These are phyloP conservation scores for Metschnikowia lunata DNA, from an alignment of 805 yeast species.

Conservation along the genomic window DNA sequence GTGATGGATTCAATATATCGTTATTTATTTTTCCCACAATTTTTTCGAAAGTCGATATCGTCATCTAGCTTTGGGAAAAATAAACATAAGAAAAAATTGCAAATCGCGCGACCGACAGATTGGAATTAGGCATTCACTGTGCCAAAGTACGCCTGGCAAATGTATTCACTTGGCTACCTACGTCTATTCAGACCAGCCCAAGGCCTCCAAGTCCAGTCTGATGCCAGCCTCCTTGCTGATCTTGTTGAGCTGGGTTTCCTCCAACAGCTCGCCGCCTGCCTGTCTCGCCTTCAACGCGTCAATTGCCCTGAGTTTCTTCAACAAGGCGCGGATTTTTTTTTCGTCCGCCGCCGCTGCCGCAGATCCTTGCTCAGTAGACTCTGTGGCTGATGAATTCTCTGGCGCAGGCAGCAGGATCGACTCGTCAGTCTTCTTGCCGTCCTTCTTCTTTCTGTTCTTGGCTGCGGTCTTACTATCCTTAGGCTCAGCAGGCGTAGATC, in stretches of 20 bases:
- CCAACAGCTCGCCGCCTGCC: constrained; percentile 77
- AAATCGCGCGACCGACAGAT: too few relatives aligned
- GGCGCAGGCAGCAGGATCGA: constrained; percentile 2
- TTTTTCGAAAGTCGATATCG: too few relatives aligned
- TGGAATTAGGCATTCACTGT: too few relatives aligned
- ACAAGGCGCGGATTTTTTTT: constrained; percentile 81
- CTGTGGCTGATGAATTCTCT: neutral
- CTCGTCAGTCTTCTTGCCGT: constrained; percentile 41
- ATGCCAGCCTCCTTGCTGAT: constrained; percentile 83
- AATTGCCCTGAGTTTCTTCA: constrained; percentile 94
- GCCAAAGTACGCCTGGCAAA: too few relatives aligned
- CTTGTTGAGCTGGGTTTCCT: constrained; percentile 88
- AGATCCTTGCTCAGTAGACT: constrained; percentile 25
- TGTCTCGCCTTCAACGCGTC: constrained; percentile 84
- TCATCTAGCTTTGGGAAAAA: too few relatives aligned
- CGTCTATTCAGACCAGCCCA: constrained; percentile 58
- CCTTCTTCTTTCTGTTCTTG: constrained; percentile 74
- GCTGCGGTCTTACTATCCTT: constrained; percentile 61
- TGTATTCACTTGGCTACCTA: neutral
- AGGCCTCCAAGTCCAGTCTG: constrained; percentile 61
- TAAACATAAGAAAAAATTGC: too few relatives aligned
- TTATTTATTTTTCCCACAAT: too few relatives aligned
- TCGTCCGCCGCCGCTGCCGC: constrained; percentile 68
- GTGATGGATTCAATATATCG: too few relatives aligned
- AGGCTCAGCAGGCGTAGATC: constrained; percentile 39